Percentiles rank a stretch among this genome's conserved stretches.
phyloP scores from a whole-genome alignment of 1,284 basidiomycete species.

The Sanghuangporus baumii region DNA sequence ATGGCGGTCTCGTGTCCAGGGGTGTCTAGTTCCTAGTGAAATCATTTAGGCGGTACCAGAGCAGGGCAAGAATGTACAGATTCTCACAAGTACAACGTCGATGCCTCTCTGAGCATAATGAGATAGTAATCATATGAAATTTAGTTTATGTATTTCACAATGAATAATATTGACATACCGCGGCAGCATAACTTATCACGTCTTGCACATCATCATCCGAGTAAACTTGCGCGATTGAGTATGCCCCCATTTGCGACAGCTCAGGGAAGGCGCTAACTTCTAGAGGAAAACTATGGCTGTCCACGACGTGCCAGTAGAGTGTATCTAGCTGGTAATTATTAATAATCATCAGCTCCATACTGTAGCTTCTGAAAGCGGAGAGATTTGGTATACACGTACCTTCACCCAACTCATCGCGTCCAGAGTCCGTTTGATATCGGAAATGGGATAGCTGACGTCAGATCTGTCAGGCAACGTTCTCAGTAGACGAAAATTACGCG shows the following conservation, averaged over 20 bases:
- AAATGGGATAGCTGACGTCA: conserved; percentile 58
- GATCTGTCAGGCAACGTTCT: conserved; percentile 6
- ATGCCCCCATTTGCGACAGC: conserved; percentile 65
- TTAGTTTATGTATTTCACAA: neutral
- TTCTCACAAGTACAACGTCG: conserved; percentile 36
- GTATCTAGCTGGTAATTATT: conserved; percentile 47
- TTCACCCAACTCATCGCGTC: conserved; percentile 89
- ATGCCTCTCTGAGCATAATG: conserved; percentile 33
- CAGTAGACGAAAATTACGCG: conserved; percentile 34
- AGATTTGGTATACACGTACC: conserved; percentile 32
- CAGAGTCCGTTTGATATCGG: conserved; percentile 66
- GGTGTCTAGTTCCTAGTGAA: conserved; percentile 36
- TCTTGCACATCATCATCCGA: conserved; percentile 52
- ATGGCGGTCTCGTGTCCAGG: conserved; percentile 43
- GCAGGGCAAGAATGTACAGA: neutral
- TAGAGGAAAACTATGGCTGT: conserved; percentile 75
- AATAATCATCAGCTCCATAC: conserved; percentile 18
- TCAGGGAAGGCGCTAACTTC: conserved; percentile 57
- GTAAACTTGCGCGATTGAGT: conserved; percentile 55
- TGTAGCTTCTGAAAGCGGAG: conserved; percentile 12
- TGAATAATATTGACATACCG: conserved; percentile 36
- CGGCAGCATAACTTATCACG: conserved; percentile 68
- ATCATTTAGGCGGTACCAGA: neutral
- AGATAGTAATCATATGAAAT: neutral
- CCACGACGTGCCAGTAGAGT: conserved; percentile 81